Percentiles rank a stretch among this genome's conserved stretches.
phyloP scores from a whole-genome alignment of 306 rosid genomes.

The Casuarina cunninghamiana region DNA sequence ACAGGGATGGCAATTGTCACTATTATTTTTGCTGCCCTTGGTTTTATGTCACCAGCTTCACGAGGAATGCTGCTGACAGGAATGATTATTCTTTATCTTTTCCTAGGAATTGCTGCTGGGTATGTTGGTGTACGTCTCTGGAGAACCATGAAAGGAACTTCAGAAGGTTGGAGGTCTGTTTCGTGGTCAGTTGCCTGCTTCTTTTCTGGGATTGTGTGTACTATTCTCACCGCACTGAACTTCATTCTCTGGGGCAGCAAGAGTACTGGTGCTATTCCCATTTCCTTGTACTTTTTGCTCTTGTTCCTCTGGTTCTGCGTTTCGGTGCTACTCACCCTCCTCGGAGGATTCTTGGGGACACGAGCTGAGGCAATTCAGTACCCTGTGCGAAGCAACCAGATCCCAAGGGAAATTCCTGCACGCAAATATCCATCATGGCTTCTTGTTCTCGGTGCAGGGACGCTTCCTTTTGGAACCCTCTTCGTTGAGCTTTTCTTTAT shows the following conservation, averaged over 20 bases:
- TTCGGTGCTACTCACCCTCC: constrained; percentile 91
- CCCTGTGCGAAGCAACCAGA: constrained; percentile 94
- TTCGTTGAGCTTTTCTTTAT: constrained; percentile 96
- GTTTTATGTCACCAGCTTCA: constrained; percentile 78
- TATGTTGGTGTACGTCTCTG: constrained; percentile 89
- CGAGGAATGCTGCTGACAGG: constrained; percentile 93
- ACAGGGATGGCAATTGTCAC: constrained; percentile 90
- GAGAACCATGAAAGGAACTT: constrained; percentile 86
- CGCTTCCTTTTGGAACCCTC: constrained; percentile 95
- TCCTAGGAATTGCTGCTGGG: constrained; percentile 84
- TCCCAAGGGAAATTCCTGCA: constrained; percentile 88
- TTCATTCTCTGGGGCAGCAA: constrained; percentile 92
- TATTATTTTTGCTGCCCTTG: constrained; percentile 83
- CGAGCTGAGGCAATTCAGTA: constrained; percentile 66
- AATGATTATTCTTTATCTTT: constrained; percentile 90
- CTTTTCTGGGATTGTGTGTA: constrained; percentile 86
- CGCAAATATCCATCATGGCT: constrained; percentile 95
- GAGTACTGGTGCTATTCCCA: constrained; percentile 94
- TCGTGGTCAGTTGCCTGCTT: constrained; percentile 88
- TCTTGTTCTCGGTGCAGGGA: constrained; percentile 95
- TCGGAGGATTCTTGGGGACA: constrained; percentile 86
- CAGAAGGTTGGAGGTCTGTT: constrained; percentile 85
- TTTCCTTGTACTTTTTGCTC: constrained; percentile 74
- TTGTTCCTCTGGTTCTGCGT: constrained; percentile 93
- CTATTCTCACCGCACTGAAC: constrained; percentile 73